Conservation (phyloP, 345 rosid genomes). For the Corchorus olitorius region DNA sequence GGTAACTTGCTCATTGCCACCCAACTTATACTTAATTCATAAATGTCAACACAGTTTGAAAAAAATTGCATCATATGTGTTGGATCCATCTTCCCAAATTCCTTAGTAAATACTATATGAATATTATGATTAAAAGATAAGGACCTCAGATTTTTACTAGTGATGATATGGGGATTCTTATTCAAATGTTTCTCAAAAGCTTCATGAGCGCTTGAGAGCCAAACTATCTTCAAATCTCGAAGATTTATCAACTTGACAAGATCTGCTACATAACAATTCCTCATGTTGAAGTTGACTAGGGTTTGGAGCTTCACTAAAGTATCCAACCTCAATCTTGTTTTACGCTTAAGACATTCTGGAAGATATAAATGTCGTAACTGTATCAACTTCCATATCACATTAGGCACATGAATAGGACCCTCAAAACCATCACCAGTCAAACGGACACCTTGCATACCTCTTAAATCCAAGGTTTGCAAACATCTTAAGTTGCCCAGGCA, state of each 20-base stretch:
- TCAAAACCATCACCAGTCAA: neutral
- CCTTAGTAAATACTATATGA: too few relatives aligned
- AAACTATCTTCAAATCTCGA: neutral
- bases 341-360: neutral
- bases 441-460: too few relatives aligned
- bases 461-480: conserved; percentile 33
- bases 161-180: neutral
- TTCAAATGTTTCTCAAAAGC: neutral
- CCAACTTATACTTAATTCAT: neutral
- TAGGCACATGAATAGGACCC: neutral
- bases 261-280: neutral
- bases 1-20: neutral
- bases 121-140: neutral
- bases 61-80: neutral
- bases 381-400: conserved; percentile 12
- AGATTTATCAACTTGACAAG: too few relatives aligned
- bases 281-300: neutral
- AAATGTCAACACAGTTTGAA: neutral
- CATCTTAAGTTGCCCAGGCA: conserved; percentile 33
- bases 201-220: neutral
- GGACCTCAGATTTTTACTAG: neutral
- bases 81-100: neutral
- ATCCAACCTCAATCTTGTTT: neutral
- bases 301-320: neutral
- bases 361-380: conserved; percentile 13